Evolutionary conservation across 768 basidiomycete species (phyloP).

Genomic region (Candolleomyces efflorescens): DNA sequence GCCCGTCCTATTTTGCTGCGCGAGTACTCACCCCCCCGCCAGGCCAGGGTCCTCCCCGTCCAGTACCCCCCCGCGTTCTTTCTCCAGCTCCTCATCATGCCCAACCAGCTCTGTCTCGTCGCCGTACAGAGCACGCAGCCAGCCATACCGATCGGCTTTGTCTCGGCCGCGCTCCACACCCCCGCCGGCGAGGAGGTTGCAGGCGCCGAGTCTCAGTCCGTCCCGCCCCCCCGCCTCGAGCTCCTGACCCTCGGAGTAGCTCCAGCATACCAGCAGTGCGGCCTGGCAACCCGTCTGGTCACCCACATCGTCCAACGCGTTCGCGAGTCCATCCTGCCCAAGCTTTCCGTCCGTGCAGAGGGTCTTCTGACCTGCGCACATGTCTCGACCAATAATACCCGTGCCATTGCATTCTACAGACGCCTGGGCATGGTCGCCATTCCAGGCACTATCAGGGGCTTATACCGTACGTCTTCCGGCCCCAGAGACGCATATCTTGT

Average conservation of each 20-base stretch:
- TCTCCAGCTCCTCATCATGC: conserved; percentile 41
- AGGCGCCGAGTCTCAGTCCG: conserved; percentile 3
- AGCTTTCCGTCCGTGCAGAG: conserved; percentile 6
- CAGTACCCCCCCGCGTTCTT: conserved; percentile 41
- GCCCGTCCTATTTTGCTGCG: not conserved
- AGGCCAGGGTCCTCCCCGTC: conserved; percentile 36
- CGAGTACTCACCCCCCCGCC: conserved; percentile 10
- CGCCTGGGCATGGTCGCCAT: conserved; percentile 35
- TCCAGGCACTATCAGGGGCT: conserved; percentile 30
- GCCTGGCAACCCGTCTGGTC: conserved; percentile 41
- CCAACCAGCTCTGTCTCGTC: conserved; percentile 36
- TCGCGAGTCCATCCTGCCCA: too few relatives aligned
- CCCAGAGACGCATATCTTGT: conserved; percentile 41
- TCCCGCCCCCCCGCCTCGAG: conserved; percentile 31
- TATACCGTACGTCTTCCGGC: conserved; percentile 34
- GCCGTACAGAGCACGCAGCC: conserved; percentile 28
- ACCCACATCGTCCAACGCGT: not conserved
- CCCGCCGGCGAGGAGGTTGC: conserved; percentile 12
- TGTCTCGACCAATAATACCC: conserved; percentile 38
- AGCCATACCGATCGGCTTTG: conserved; percentile 34
- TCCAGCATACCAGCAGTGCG: conserved; percentile 37
- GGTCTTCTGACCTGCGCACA: conserved; percentile 36
- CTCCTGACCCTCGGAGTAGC: conserved; percentile 51
- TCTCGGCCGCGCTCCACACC: conserved; percentile 33
- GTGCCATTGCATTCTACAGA: conserved; percentile 40